Evolutionary conservation across 371 early-diverging fungal genomes (phyloP), one percentile per base, ranked within the genome.

Genomic region (Paraphysoderma sedebokerense): DNA sequence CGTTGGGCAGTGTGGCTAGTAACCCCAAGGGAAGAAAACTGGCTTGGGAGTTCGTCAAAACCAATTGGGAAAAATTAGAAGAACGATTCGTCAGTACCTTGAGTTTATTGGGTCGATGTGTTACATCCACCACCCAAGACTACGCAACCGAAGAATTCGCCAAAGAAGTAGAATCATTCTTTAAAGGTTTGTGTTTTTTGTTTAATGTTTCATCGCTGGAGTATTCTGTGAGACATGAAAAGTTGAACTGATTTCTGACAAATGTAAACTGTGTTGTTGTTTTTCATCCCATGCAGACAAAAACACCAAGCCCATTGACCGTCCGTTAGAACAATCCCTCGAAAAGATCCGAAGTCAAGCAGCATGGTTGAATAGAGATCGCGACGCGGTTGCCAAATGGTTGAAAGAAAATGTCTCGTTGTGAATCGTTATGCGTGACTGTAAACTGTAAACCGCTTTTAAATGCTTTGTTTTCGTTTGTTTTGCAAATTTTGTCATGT

Each of bases 301-400:
- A 60, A 74, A 87, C 48, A 78, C 78, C n/a, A 73, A 71, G 53
- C 65, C 72, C 38, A 76, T 81, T 58, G 74, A 65, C 30, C 67
- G 88, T 30, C 68, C 77, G 20, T 47, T 91, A 19, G 71, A 84
- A 33, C 96, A 95, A 60, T 75, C 81, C 28, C 55, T 92, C 17
- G 97, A 96, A 65, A 72, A 67, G n/a, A 74, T 88, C 47, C 63
- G 76, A 9, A 66, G 76, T 47, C 79, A 75, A 52, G 75, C 87
- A 8, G 63, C 71, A 38, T 92, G 92, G 87, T 60, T 88, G 38
- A 58, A 70, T 44, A 68, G 87, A 44, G 90, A 91, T 54, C 55
- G 71, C 17, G 66, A 66, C 15, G 66, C 66, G 31, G 83, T 96
- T 12, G 65, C 69, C 17, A 60, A 65, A 2, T 95, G 92, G 91